Conservation (phyloP, 768 basidiomycete genomes). For the Tylopilus intermedius region DNA sequence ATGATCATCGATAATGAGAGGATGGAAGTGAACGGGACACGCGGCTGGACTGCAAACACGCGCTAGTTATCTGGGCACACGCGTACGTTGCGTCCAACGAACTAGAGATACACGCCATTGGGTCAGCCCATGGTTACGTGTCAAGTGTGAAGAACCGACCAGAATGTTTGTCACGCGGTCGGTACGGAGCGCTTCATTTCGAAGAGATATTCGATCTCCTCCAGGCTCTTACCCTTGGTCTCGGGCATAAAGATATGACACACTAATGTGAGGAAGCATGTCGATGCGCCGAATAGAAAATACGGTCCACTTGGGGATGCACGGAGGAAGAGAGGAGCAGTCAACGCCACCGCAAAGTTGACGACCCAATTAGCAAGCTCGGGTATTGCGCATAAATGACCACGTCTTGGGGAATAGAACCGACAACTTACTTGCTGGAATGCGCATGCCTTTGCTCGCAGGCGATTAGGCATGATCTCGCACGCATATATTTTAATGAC, state of each 20-base stretch:
- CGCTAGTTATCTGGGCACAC: too few relatives aligned
- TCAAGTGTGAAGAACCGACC: neutral
- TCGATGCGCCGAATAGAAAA: conserved; percentile 41
- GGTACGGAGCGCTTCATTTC: conserved; percentile 13
- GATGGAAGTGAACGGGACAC: neutral
- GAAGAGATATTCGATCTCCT: conserved; percentile 39
- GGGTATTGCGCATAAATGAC: conserved; percentile 6
- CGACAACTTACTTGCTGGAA: conserved; percentile 38
- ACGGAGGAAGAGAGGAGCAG: conserved; percentile 44
- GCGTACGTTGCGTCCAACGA: neutral
- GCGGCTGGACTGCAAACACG: neutral
- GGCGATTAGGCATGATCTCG: conserved; percentile 46
- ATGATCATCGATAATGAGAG: neutral
- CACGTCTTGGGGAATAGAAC: neutral
- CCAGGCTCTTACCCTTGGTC: conserved; percentile 41
- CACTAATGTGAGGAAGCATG: conserved; percentile 34
- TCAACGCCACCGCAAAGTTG: conserved; percentile 42
- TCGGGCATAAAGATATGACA: conserved; percentile 41
- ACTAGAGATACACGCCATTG: conserved; percentile 6
- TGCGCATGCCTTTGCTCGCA: conserved; percentile 41
- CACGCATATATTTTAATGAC: conserved; percentile 37
- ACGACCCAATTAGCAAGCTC: conserved; percentile 29
- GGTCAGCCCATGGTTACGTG: neutral
- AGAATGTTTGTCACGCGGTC: neutral
- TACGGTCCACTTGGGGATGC: conserved; percentile 43